phyloP scores from a whole-genome alignment of 495 filamentous ascomycete genomes.

The Echria macrotheca region DNA sequence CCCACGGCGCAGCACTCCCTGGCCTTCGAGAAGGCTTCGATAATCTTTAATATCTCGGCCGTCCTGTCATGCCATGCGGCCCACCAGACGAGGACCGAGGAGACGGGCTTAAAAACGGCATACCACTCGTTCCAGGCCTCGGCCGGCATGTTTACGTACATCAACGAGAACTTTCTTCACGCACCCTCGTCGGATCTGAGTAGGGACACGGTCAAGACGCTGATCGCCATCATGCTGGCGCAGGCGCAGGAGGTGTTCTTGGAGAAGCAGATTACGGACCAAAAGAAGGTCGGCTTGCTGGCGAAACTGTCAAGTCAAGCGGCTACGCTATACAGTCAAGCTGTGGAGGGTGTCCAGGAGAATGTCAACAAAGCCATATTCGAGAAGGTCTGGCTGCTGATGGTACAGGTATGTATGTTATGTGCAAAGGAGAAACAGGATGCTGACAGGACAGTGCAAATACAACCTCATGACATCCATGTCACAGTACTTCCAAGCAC shows the following conservation, averaged over 20 bases:
- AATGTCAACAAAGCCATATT: constrained; percentile 89
- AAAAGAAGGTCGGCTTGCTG: constrained; percentile 86
- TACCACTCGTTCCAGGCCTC: constrained; percentile 98
- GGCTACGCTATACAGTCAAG: constrained; percentile 80
- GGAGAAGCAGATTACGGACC: constrained; percentile 90
- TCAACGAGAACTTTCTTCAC: constrained; percentile 98
- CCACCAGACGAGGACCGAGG: constrained; percentile 84
- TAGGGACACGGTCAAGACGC: constrained; percentile 86
- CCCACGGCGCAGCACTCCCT: constrained; percentile 91
- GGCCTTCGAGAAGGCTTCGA: constrained; percentile 96
- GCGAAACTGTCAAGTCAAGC: constrained; percentile 92
- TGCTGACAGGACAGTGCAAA: constrained; percentile 55
- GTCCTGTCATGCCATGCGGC: constrained; percentile 95
- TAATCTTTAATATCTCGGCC: constrained; percentile 99
- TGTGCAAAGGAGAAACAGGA: not conserved
- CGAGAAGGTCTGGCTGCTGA: constrained; percentile 87
- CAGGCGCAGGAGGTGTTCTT: constrained; percentile 96
- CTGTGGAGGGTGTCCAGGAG: constrained; percentile 82
- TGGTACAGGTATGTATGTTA: constrained; percentile 59
- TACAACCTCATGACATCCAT: constrained; percentile 76
- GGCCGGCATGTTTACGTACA: constrained; percentile 99
- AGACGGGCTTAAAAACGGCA: constrained; percentile 86
- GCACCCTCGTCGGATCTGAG: constrained; percentile 93
- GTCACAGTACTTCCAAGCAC: constrained; percentile 89
- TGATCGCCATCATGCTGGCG: constrained; percentile 88